Percentiles rank a stretch among this genome's conserved stretches.
phyloP scores from a whole-genome alignment of 768 basidiomycete species.

The Russula emetica region DNA sequence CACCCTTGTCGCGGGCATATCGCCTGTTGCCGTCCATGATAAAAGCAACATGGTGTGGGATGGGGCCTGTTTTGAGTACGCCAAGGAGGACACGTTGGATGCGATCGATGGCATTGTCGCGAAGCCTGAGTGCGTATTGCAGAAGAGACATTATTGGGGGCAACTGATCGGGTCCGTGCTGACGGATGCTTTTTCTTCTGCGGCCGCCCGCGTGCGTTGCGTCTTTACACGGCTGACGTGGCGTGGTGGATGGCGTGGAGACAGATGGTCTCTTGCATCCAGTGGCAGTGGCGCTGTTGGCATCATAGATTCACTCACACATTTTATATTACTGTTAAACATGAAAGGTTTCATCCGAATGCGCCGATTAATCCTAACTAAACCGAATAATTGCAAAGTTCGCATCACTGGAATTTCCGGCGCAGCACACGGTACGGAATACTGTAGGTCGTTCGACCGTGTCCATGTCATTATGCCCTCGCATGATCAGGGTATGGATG shows the following conservation, averaged over 20 bases:
- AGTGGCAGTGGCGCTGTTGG: slow-evolving; percentile 2
- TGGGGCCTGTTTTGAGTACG: slow-evolving; percentile 74
- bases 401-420: not conserved
- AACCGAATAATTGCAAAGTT: not conserved
- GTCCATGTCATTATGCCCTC: not conserved
- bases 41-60: slow-evolving; percentile 88
- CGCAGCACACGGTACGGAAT: too few species aligned
- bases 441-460: too few species aligned
- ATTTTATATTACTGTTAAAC: not conserved
- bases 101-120: slow-evolving; percentile 23
- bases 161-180: slow-evolving; percentile 9
- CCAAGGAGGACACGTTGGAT: slow-evolving; percentile 51
- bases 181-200: not conserved
- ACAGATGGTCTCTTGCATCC: not conserved
- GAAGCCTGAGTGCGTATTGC: slow-evolving; percentile 31
- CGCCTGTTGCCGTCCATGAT: slow-evolving; percentile 97
- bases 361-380: too few species aligned
- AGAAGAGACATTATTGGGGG: slow-evolving; percentile 11
- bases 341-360: not conserved
- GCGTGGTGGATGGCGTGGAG: not conserved
- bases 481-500: too few species aligned
- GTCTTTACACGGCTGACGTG: slow-evolving; percentile 6
- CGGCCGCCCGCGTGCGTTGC: not conserved
- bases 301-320: not conserved
- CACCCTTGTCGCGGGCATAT: slow-evolving; percentile 68